Base-by-base conservation (phyloP, 345 rosid genomes). In the Durio zibethinus region DNA sequence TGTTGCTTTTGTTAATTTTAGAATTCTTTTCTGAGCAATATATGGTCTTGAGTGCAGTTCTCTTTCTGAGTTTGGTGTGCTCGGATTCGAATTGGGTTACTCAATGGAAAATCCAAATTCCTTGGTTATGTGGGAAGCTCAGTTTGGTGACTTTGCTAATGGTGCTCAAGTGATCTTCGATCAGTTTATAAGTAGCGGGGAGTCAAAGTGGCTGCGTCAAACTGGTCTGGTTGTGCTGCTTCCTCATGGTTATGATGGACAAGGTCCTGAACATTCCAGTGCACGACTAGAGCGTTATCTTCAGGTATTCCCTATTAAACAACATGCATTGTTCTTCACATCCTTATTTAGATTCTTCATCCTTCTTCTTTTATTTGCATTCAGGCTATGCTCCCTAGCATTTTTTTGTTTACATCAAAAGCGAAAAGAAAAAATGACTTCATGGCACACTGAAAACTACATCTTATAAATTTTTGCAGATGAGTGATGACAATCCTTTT, bases 231-330 rank as follows among this genome's bases (percentile, higher is more conserved):
- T 90, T 47, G 53, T 90, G 80, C 84, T 92, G 43, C 94, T 92
- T 66, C 94, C 97, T 59, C 97, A 88, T 80, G 97, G 93, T 63
- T 92, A 90, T 82, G 94, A 89, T 80, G 97, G 97, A 48, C 97
- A 90, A 67, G 94, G 97, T 53, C 97, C 97, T 79, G 97, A 90
- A 82, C 94, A 92, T 85, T 92, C 97, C 63, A 92, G 97, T 81
- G 92, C 91, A 23, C 85, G 93, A 54, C 73, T 92, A 83, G 97
- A 92, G 81, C 88, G 97, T 40, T 90, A 84, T 85, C 92, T 92
- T 79, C 91, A 87, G 95, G 97, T 92, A 80, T 69, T 33, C 25
- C 70, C 25, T 25, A n/a, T n/a, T 23, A 67, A 74, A 78, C 11
- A 4, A 50, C 47, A 43, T 78, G 9, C 27, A 1, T 59, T 48